phyloP scores from a whole-genome alignment of 75 land plant genomes.

The Cupressus sempervirens region DNA sequence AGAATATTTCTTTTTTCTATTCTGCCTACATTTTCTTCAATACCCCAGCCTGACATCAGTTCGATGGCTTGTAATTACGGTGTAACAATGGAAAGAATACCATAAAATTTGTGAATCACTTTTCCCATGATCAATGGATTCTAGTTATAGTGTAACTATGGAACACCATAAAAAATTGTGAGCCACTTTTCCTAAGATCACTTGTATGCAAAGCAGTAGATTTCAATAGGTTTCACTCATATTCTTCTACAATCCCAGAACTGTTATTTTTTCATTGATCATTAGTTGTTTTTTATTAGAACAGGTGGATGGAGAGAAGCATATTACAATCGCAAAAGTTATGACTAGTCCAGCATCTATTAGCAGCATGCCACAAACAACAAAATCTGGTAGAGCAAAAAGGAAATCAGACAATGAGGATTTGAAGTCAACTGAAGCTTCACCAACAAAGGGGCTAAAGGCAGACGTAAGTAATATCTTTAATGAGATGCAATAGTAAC shows the following conservation, averaged over 20 bases:
- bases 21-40: no score
- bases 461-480: slow-evolving; percentile 24
- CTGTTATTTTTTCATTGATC: not conserved
- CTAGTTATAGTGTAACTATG: no score
- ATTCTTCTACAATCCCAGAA: not conserved
- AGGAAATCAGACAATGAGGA: slow-evolving; percentile 73
- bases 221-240: no score
- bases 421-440: slow-evolving; percentile 35
- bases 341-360: slow-evolving; percentile 34
- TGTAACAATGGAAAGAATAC: no score
- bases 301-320: slow-evolving; percentile 53
- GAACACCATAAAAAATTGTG: no score
- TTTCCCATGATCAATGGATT: no score
- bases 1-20: no score
- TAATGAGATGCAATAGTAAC: not conserved
- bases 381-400: slow-evolving; percentile 52
- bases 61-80: no score
- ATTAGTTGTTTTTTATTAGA: not conserved
- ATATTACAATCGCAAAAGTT: slow-evolving; percentile 24
- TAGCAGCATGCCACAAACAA: slow-evolving; percentile 35
- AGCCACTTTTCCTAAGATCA: no score
- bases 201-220: no score
- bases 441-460: slow-evolving; percentile 61
- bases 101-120: no score
- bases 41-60: no score